Conservation (phyloP, 805 yeast genomes). For the Pichia phayaonensis region DNA sequence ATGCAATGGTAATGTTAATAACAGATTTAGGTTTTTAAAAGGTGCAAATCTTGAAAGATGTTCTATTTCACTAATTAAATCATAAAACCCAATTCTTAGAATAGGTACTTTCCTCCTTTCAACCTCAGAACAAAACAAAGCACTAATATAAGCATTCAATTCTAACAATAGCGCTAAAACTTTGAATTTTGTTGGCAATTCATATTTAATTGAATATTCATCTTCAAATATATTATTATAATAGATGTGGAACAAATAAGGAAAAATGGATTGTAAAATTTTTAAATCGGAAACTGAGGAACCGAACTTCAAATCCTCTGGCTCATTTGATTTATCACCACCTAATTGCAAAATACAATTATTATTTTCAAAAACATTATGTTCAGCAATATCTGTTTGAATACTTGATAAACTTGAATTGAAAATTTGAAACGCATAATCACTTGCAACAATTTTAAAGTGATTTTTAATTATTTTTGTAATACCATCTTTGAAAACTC, state of each 20-base stretch:
- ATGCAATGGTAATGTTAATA: conserved; percentile 2
- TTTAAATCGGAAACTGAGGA: not conserved
- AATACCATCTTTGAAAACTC: not conserved
- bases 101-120: not conserved
- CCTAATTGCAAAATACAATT: not conserved
- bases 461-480: not conserved
- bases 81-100: not conserved
- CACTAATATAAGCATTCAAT: conserved; percentile 1
- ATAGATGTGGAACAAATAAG: not conserved
- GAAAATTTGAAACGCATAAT: not conserved
- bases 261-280: not conserved
- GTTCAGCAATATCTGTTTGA: not conserved
- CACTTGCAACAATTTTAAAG: not conserved
- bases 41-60: not conserved
- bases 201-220: not conserved
- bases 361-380: not conserved
- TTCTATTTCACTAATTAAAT: conserved; percentile 1
- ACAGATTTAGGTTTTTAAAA: not conserved
- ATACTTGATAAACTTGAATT: not conserved
- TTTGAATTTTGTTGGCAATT: not conserved
- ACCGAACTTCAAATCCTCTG: not conserved
- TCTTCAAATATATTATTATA: not conserved
- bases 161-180: not conserved
- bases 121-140: not conserved
- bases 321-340: not conserved